Evolutionary conservation across 257 asterid genomes (phyloP).

Genomic region (Craterostigma plantagineum): DNA sequence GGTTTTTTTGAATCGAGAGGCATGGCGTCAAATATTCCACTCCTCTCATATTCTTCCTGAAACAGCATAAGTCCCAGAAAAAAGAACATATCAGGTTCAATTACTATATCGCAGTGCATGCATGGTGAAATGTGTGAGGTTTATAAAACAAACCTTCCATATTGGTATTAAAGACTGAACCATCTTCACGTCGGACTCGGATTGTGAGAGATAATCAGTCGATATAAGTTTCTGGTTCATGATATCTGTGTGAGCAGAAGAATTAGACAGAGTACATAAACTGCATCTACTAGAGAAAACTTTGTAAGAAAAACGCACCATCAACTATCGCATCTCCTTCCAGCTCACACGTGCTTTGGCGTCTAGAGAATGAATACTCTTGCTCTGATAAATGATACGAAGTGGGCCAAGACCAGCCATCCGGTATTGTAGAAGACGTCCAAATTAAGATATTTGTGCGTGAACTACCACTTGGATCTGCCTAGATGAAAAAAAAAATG

Average conservation of each 20-base stretch:
- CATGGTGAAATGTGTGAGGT: neutral
- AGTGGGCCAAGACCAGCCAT: slow-evolving; percentile 60
- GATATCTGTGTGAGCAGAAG: slow-evolving; percentile 36
- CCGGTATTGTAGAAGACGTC: slow-evolving; percentile 72
- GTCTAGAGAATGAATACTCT: slow-evolving; percentile 27
- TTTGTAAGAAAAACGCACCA: slow-evolving; percentile 25
- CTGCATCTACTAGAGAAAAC: no score
- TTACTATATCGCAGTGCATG: slow-evolving; percentile 4
- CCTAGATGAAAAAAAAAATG: slow-evolving; percentile 38
- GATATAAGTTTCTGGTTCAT: slow-evolving; percentile 52
- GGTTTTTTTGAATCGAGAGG: slow-evolving; percentile 54
- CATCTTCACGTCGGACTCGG: slow-evolving; percentile 49
- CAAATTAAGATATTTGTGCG: slow-evolving; percentile 28
- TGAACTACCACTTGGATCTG: slow-evolving; percentile 27
- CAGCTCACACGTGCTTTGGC: slow-evolving; percentile 71
- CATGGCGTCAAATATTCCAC: slow-evolving; percentile 35
- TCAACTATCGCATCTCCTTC: slow-evolving; percentile 85
- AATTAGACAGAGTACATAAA: no score
- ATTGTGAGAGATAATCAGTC: slow-evolving; percentile 54
- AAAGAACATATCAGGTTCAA: slow-evolving; percentile 10
- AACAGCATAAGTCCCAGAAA: neutral
- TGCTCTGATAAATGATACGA: slow-evolving; percentile 23
- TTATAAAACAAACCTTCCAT: slow-evolving; percentile 71
- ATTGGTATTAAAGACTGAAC: slow-evolving; percentile 89
- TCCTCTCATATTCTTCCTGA: slow-evolving; percentile 69